Evolutionary conservation across 2,329 filamentous ascomycete genomes (phyloP), one percentile per base, ranked within the genome.

Genomic region (Penicillium thymicola): DNA sequence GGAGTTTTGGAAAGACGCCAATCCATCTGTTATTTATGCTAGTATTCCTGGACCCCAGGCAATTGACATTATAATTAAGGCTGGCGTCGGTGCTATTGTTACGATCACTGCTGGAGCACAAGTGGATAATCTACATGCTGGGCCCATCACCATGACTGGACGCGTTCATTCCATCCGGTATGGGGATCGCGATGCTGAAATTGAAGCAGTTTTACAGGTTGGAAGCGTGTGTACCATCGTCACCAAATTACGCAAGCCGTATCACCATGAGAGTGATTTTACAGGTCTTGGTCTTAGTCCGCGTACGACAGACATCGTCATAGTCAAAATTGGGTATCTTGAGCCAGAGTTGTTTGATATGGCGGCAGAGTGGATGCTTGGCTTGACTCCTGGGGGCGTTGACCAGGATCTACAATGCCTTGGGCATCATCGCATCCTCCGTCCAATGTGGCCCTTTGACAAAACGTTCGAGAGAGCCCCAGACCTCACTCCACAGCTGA

Each of bases 301-400:
- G 2, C 75, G 80, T 2, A 61, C 71, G 5, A 75, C 76, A 0
- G 79, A 81, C 59, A 76, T 83, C 23, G 80, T 83, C 0, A 76
- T 83, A 42, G 80, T 83, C 25, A 83, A 83, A 66, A 83, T 83
- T 43, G 81, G 81, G 16, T 84, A 83, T 55, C 67, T 84, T 1
- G 81, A 83, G 63, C 81, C 81, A 4, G 77, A 83, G 62, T 68
- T 83, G 5, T 82, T 81, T 57, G 75, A 76, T 49, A 83, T 83
- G 80, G 77, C 80, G 0, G 72, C 71, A 8, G 80, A 79, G 51
- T 83, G 81, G 81, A 82, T 82, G 76, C 72, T 83, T 2, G 81
- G 72, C 0, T 69, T 83, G 16, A 83, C 81, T 0, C 80, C 81
- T 0, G 81, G 80, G 0, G 81, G 80, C 9, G 81, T 83, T 10